Evolutionary conservation across 148 eudicot genomes (phyloP), one percentile per base, ranked within the genome.

Genomic region (Vaccinium macrocarpon): DNA sequence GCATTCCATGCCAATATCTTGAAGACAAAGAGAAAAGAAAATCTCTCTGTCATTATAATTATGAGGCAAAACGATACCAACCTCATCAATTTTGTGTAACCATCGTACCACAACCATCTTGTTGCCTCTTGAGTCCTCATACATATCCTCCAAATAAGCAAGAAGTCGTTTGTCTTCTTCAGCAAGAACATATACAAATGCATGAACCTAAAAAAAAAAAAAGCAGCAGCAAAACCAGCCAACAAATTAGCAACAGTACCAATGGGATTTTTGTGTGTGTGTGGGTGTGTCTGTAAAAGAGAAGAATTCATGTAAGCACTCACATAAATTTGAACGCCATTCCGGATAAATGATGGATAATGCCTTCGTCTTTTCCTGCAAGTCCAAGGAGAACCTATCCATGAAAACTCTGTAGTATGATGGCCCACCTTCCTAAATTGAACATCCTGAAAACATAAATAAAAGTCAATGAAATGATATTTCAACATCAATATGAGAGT

Each of bases 51-150:
- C 98, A 90, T 90, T 93, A 91, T 86, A 90, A 81, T 85, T 88
- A 79, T 53, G 89, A 91, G 96, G 96, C 87, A 94, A 93, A 93
- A 83, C 87, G 87, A 91, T 91, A 92, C 91, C 94, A 96, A 94
- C 93, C 93, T 96, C 98, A 84, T 96, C 98, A 93, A 93, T 87
- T 91, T 90, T 93, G 91, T 96, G 98, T 94, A 96, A 93, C 98
- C 98, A 94, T 77, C 91, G 94, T 91, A 96, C 98, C 97, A 91
- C 92, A 90, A 92, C 98, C 95, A 92, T 91, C 88, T 88, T 96
- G 91, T 86, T 92, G 87, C 98, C 96, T 89, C 87, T 90, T 1
- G 84, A 85, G 83, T 94, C 98, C 89, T 94, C 98, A 52, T 94
- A 96, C 91, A 96, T 83, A 88, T 94, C 98, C 81, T 96, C 95